Conservation (phyloP, 192 early-diverging fungal species). For the Backusella mclennaniae region DNA sequence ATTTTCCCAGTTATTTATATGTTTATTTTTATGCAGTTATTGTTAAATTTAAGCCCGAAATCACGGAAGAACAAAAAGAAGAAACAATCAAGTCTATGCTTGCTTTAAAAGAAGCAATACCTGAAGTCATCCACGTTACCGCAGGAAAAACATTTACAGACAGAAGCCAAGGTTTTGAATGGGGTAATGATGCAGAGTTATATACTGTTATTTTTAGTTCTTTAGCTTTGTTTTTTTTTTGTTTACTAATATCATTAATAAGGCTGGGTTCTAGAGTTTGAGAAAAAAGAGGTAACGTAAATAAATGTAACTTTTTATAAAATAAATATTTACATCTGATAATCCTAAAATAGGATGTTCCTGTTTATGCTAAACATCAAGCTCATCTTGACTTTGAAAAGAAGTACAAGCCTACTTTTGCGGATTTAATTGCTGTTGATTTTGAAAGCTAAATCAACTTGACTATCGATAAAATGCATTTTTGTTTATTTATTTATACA, state of each 20-base stretch:
- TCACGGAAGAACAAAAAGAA: conserved; percentile 15
- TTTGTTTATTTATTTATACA: conserved; percentile 5
- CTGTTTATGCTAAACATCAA: conserved; percentile 18
- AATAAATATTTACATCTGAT: not conserved
- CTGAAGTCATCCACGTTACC: conserved; percentile 18
- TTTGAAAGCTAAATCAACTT: conserved; percentile 19
- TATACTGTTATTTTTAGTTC: not conserved
- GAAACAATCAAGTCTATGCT: conserved; percentile 19
- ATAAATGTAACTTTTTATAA: not conserved
- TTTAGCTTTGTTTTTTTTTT: too few species aligned
- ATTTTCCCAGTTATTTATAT: not conserved
- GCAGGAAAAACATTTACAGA: conserved; percentile 37
- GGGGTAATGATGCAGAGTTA: conserved; percentile 7
- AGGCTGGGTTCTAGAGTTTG: conserved; percentile 34
- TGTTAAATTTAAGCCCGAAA: conserved; percentile 32
- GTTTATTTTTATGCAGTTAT: conserved; percentile 13
- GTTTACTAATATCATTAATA: not conserved
- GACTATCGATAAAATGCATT: not conserved
- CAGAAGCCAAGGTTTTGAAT: conserved; percentile 31
- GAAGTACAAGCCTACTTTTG: conserved; percentile 15
- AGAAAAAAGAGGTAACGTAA: conserved; percentile 31
- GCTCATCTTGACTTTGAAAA: conserved; percentile 23
- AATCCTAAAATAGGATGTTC: conserved; percentile 15
- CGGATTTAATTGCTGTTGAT: conserved; percentile 31
- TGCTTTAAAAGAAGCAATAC: conserved; percentile 27